phyloP scores from a whole-genome alignment of 2,329 filamentous ascomycete genomes.

The Claviceps citrina region DNA sequence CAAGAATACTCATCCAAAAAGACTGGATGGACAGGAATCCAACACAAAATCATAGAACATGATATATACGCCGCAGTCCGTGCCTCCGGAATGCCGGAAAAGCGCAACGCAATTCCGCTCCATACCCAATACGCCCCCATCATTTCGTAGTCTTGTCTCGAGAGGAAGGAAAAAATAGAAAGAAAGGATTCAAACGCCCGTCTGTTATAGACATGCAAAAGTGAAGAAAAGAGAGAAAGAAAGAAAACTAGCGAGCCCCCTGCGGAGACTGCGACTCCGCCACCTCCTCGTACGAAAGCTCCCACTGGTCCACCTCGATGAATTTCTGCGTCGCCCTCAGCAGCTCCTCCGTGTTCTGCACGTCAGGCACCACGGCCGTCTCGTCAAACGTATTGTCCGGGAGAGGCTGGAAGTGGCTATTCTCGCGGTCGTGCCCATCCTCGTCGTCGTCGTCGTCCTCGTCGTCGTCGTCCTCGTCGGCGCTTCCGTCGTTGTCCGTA shows the following conservation, averaged over 20 bases:
- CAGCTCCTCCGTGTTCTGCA: conserved; percentile 34
- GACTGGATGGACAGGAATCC: too few relatives aligned
- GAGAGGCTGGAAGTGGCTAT: conserved; percentile 26
- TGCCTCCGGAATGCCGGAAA: too few relatives aligned
- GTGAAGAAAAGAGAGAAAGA: not conserved
- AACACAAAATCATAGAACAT: too few relatives aligned
- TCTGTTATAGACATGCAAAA: too few relatives aligned
- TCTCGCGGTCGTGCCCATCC: conserved; percentile 20
- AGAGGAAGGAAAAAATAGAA: not conserved
- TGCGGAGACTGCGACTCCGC: conserved; percentile 38
- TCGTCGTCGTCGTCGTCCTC: not conserved
- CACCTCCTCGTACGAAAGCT: conserved; percentile 51
- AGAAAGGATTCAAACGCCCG: too few relatives aligned
- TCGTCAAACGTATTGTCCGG: conserved; percentile 30
- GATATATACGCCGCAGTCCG: too few relatives aligned
- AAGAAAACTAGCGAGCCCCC: conserved; percentile 26
- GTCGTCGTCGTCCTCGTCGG: conserved; percentile 10
- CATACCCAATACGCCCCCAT: too few relatives aligned
- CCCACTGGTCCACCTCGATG: conserved; percentile 53
- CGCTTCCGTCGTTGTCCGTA: conserved; percentile 39
- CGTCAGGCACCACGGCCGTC: conserved; percentile 17
- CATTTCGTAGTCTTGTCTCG: too few relatives aligned
- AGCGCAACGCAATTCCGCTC: too few relatives aligned
- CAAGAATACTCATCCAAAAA: too few relatives aligned
- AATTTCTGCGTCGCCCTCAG: conserved; percentile 47